phyloP scores from a whole-genome alignment of 768 basidiomycete species.

The Nevesoporus exiguus region DNA sequence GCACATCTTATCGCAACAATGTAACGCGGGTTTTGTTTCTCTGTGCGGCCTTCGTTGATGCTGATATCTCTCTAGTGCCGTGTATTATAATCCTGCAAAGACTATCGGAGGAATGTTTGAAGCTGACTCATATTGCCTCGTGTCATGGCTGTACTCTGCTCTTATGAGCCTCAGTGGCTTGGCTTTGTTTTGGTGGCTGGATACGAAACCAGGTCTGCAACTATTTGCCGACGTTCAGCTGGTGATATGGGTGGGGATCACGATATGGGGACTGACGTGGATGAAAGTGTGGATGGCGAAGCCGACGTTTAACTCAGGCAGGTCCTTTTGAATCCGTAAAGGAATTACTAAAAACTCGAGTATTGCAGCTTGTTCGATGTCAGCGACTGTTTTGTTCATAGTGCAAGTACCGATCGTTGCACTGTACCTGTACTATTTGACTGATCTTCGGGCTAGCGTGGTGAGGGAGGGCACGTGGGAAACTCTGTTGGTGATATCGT shows the following conservation, averaged over 20 bases:
- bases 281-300: slow-evolving; percentile 89
- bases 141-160: slow-evolving; percentile 66
- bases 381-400: slow-evolving; percentile 75
- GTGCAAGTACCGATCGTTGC: slow-evolving; percentile 48
- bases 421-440: not conserved
- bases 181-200: slow-evolving; percentile 76
- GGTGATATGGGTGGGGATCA: slow-evolving; percentile 79
- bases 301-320: slow-evolving; percentile 87
- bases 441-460: slow-evolving; percentile 42
- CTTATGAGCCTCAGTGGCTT: slow-evolving; percentile 74
- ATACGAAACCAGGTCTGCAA: slow-evolving; percentile 64
- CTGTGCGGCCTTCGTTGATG: not conserved
- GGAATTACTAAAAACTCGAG: not conserved
- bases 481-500: slow-evolving; percentile 68
- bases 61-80: slow-evolving; percentile 45
- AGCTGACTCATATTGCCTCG: slow-evolving; percentile 76
- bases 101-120: slow-evolving; percentile 92
- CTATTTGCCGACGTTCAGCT: slow-evolving; percentile 72
- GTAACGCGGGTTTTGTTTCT: slow-evolving; percentile 34
- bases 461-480: slow-evolving; percentile 86
- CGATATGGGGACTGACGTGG: slow-evolving; percentile 83
- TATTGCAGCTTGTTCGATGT: slow-evolving; percentile 75
- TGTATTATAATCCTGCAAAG: slow-evolving; percentile 93
- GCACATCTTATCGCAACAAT: slow-evolving; percentile 93
- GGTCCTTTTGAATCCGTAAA: slow-evolving; percentile 4